Evolutionary conservation across 495 filamentous ascomycete species (phyloP), one percentile per base, ranked within the genome.

Genomic region (Cudoniella acicularis): DNA sequence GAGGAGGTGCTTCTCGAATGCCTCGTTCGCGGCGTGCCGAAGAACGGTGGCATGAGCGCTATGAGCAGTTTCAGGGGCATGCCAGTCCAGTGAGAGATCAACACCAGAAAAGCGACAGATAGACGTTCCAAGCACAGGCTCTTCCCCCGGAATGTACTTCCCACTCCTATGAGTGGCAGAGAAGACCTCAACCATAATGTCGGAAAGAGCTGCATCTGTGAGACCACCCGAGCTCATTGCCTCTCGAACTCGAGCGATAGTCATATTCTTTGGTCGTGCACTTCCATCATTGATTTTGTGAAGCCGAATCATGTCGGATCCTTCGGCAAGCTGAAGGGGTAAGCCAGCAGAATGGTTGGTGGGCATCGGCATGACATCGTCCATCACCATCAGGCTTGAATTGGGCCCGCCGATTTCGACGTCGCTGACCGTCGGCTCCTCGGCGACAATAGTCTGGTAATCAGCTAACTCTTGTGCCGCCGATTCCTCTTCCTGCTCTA

Each of bases 211-310:
- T 49, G 17, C 17, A 49, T 49, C 46, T 23, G 17, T 49, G 17
- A 9, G 18, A 18, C 46, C 46, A 9, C 46, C 46, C 17, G 17
- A 49, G 21, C 46, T 49, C 46, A 49, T 17, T 10, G 46, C 46
- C 17, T 18, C 21, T 18, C 46, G 46, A 49, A 49, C 8, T 18
- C 46, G 46, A 49, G 46, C 17, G 8, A 49, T 49, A 8, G 8
- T 9, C 46, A 49, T 49, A 23, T 49, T 49, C 21, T 49, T 49
- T 49, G 17, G 46, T 49, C 8, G 8, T 18, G 46, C 17, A 49
- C 46, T 49, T 49, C 46, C 46, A 23, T 49, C 46, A 49, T 49
- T 49, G 21, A 49, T 49, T 17, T 49, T 49, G 46, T 49, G 17
- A 17, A 9, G 8, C 10, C 46, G 46, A 23, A 49, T 49, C 8